phyloP scores from a whole-genome alignment of 1,139 yeast species.

The Magnusiomyces suaveolens region DNA sequence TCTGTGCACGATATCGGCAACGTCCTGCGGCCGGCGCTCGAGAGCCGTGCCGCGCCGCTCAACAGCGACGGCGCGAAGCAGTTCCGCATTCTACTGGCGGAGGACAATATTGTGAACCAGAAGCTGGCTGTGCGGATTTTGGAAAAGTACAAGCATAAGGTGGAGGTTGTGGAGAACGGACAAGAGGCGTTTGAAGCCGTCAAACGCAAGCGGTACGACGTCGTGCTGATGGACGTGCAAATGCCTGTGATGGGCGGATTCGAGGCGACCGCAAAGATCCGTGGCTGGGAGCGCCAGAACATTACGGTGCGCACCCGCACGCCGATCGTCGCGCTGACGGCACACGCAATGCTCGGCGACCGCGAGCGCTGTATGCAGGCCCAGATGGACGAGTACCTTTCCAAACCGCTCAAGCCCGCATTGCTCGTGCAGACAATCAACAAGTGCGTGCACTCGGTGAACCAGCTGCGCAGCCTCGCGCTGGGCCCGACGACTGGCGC shows the following conservation, averaged over 20 bases:
- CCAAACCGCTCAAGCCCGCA: slow-evolving; percentile 79
- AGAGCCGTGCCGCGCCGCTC: slow-evolving; percentile 69
- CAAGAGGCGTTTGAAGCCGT: slow-evolving; percentile 73
- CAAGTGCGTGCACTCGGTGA: slow-evolving; percentile 57
- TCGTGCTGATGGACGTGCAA: slow-evolving; percentile 84
- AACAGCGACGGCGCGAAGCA: slow-evolving; percentile 71
- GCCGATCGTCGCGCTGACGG: slow-evolving; percentile 82
- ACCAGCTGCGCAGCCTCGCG: slow-evolving; percentile 33
- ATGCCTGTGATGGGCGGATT: slow-evolving; percentile 96
- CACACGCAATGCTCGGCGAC: slow-evolving; percentile 89
- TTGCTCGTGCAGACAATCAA: slow-evolving; percentile 73
- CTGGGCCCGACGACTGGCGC: slow-evolving; percentile 28
- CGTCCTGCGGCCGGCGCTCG: slow-evolving; percentile 74
- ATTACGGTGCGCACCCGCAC: slow-evolving; percentile 69
- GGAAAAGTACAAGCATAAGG: slow-evolving; percentile 20
- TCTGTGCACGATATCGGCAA: slow-evolving; percentile 72
- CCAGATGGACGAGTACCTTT: slow-evolving; percentile 84
- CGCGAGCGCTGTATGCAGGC: slow-evolving; percentile 76
- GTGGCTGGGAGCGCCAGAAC: slow-evolving; percentile 79
- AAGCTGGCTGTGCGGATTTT: slow-evolving; percentile 52
- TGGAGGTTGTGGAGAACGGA: slow-evolving; percentile 59
- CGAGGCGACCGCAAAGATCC: slow-evolving; percentile 75
- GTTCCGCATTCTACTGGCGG: slow-evolving; percentile 69
- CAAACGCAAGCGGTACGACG: slow-evolving; percentile 58
- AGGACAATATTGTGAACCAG: slow-evolving; percentile 79